Evolutionary conservation across 148 eudicot species (phyloP).

Genomic region (Simmondsia chinensis): DNA sequence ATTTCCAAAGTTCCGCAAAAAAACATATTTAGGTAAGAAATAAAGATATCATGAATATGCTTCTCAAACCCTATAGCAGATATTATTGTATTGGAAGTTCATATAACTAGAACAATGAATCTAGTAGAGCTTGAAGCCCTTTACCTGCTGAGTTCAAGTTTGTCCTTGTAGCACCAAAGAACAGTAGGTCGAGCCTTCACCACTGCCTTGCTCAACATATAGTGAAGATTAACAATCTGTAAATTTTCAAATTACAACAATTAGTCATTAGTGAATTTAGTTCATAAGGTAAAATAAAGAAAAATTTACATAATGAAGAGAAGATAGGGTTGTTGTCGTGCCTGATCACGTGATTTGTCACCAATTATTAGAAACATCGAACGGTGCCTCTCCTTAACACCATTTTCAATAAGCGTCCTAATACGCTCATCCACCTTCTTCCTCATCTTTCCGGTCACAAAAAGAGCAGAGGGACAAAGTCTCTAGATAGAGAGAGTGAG

Average conservation of each 20-base stretch:
- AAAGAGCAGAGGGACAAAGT: not conserved
- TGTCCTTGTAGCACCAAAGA: constrained; percentile 87
- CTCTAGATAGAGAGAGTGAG: not conserved
- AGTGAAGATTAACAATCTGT: constrained; percentile 87
- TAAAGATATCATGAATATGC: too few relatives aligned
- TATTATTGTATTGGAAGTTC: too few relatives aligned
- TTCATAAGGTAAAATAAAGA: not conserved
- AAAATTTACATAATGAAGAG: not conserved
- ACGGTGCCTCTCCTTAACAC: constrained; percentile 76
- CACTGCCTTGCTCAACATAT: constrained; percentile 53
- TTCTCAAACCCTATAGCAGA: too few relatives aligned
- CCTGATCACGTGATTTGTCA: constrained; percentile 87
- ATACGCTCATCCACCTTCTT: constrained; percentile 93
- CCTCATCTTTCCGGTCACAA: constrained; percentile 36
- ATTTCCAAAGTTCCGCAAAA: too few relatives aligned
- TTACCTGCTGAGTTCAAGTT: constrained; percentile 86
- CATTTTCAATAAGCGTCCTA: constrained; percentile 81
- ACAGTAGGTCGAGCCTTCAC: constrained; percentile 65
- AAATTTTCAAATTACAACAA: not conserved
- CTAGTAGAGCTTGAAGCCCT: not conserved
- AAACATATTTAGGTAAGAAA: too few relatives aligned
- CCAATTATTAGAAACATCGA: constrained; percentile 83
- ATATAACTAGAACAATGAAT: too few relatives aligned
- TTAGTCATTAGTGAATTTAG: not conserved
- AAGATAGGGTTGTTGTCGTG: not conserved